Conservation (phyloP, 768 basidiomycete species). For the Hygrophoropsis aurantiaca region DNA sequence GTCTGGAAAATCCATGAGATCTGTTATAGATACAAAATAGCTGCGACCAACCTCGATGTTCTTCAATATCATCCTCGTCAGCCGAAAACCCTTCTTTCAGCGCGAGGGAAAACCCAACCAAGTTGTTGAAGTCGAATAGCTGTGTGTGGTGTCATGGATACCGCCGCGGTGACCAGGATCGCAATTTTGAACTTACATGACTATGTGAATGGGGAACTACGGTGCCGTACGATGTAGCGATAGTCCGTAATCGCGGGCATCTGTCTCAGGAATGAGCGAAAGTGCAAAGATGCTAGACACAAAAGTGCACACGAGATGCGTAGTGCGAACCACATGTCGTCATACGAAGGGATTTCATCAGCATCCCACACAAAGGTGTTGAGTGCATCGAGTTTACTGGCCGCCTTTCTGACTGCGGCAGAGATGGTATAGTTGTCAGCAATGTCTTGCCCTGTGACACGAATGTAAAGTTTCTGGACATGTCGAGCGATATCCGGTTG, state of each 20-base stretch:
- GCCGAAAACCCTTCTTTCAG: constrained; percentile 64
- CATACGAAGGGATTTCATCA: constrained; percentile 60
- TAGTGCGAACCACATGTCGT: constrained; percentile 79
- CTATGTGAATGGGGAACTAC: constrained; percentile 57
- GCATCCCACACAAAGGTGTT: constrained; percentile 71
- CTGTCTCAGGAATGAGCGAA: constrained; percentile 32
- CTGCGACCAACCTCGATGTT: constrained; percentile 50
- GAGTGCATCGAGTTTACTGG: constrained; percentile 61
- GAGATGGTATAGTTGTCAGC: constrained; percentile 41
- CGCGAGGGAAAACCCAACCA: constrained; percentile 60
- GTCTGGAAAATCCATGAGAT: constrained; percentile 17
- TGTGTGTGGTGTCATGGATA: constrained; percentile 25
- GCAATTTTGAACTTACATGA: constrained; percentile 46
- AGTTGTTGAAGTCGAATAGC: constrained; percentile 68
- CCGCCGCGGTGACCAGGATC: neutral
- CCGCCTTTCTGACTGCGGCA: constrained; percentile 50
- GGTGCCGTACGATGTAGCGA: constrained; percentile 63
- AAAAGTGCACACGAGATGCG: constrained; percentile 53
- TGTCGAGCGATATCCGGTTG: constrained; percentile 64
- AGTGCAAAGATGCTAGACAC: neutral
- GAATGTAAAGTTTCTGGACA: constrained; percentile 56
- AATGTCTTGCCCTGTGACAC: constrained; percentile 35
- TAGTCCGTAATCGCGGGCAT: constrained; percentile 62
- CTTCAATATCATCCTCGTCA: constrained; percentile 48
- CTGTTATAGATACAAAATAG: no score